Evolutionary conservation across 1,284 basidiomycete species (phyloP).

Genomic region (Xanthoconium separans): DNA sequence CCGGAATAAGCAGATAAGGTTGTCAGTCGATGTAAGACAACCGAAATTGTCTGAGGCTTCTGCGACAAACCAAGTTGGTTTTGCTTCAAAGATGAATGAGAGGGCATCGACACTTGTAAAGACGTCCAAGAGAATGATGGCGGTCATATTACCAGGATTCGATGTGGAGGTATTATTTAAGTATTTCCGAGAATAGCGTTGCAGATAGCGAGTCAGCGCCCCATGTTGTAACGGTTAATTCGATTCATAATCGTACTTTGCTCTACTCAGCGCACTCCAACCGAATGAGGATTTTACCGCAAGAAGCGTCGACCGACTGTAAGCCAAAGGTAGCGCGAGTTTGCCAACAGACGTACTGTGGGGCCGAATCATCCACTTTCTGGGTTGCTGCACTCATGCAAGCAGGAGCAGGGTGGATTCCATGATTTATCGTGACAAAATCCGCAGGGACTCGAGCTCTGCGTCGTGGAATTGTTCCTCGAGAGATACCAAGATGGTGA

Average conservation of each 20-base stretch:
- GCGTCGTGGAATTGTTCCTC: conserved; percentile 11
- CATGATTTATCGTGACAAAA: conserved; percentile 24
- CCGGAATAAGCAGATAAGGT: not conserved
- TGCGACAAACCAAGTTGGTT: conserved; percentile 39
- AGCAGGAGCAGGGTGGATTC: conserved; percentile 19
- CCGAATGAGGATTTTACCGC: conserved; percentile 47
- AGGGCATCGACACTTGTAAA: conserved; percentile 1
- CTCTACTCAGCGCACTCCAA: conserved; percentile 41
- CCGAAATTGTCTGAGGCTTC: conserved; percentile 41
- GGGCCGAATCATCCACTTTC: conserved; percentile 7
- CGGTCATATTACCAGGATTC: conserved; percentile 45
- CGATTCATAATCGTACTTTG: not conserved
- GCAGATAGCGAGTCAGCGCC: conserved; percentile 46
- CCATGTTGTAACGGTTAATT: conserved; percentile 17
- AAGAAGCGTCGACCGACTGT: not conserved
- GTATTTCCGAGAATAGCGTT: conserved; percentile 50
- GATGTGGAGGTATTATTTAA: conserved; percentile 45
- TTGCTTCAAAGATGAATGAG: conserved; percentile 20
- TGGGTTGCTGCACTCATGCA: not conserved
- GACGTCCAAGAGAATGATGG: conserved; percentile 41
- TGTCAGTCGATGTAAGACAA: conserved; percentile 29
- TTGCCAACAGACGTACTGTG: conserved; percentile 14
- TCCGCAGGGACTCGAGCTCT: conserved; percentile 15
- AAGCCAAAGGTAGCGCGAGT: not conserved
- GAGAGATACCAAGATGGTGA: not conserved